Base-by-base conservation (phyloP, 2,329 filamentous ascomycete species). In the Phialemonium atrogriseum region DNA sequence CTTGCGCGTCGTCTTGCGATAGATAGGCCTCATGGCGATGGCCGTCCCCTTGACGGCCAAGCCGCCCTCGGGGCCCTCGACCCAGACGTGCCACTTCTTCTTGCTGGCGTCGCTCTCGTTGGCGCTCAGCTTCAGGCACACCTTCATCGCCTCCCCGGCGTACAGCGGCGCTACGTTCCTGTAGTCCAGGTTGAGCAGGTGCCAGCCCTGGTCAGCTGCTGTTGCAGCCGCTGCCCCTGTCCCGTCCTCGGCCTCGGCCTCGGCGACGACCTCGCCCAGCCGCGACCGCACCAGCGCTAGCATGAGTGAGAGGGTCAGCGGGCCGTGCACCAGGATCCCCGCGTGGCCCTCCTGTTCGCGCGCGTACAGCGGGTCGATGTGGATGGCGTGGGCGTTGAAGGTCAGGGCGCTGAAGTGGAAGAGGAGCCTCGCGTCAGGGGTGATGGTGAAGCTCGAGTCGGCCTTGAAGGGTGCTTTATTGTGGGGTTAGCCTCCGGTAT, bases 381-480 rank as follows among this genome's bases (percentile, higher is more conserved):
- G 91, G 45, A 98, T 95, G 11, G 72, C 68, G 57, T 98, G 91
- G 2, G 86, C 85, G 56, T 98, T 98, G 64, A 86, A 88, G 3
- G 84, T 89, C 20, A 98, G 72, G 0, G 87, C 87, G 13, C 83
- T 91, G 64, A 89, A 96, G 36, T 88, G 77, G 60, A 94, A 94
- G 33, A 98, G 75, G 5, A 95, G 71, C 5, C 71, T 64, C 3
- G 73, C 65, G 3, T 79, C 78, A 1, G 87, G 85, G 0, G 60
- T 70, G 15, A 94, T 59, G 1, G 62, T 59, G 44, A 82, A 50
- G 14, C 50, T 49, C 6, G 39, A n/a, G n/a, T n/a, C n/a, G n/a
- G n/a, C n/a, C n/a, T n/a, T n/a, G n/a, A n/a, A n/a, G n/a, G n/a
- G n/a, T n/a, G n/a, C n/a, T n/a, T n/a, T n/a, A n/a, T n/a, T n/a